Base-by-base conservation (phyloP, 768 basidiomycete species). In the Leucosporidium scottii region DNA sequence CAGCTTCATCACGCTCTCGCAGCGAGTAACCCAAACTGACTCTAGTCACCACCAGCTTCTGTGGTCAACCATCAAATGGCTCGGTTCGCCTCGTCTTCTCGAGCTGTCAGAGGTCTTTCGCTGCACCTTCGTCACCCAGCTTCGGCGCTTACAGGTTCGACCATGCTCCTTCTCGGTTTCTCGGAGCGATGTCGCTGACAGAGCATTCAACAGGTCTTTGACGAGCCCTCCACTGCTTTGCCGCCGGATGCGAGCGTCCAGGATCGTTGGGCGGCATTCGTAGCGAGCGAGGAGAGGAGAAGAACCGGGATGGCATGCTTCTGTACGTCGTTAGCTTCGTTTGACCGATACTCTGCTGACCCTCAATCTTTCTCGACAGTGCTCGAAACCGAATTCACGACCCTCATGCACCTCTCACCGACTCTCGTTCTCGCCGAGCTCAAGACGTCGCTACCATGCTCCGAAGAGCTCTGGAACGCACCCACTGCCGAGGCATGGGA, bases 241-340 rank as follows among this genome's bases (percentile, higher is more conserved):
- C 36, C 53, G 3, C 2, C 25, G 21, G 28, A 51, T 8, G 4
- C 27, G 36, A 53, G 17, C 27, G 36, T 10, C 1, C n/a, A 2
- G 5, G 62, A 53, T 10, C 62, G 55, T 12, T 62, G 62, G 62
- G 18, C 17, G 7, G 34, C 39, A 2, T 62, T 62, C 53, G 30
- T 62, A 17, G 27, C 53, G 13, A 54, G 39, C 36, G 62, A 62
- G 53, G 62, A 62, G 53, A 15, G 62, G 10, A n/a, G 51, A 8
- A 23, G 62, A n/a, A 62, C 62, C 0, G 62, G 51, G 3, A 53
- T 62, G 51, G 39, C 54, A 1, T 62, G 62, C 53, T 62, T 55
- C 27, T 13, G 61, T 62, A 31, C 18, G 49, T 44, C 36, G 4
- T 36, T 28, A 0, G n/a, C n/a, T n/a, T n/a, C n/a, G n/a, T n/a